Percentiles rank a stretch among this genome's conserved stretches.
Conservation (phyloP, 2,329 filamentous ascomycete species). For the Massarina eburnea region DNA sequence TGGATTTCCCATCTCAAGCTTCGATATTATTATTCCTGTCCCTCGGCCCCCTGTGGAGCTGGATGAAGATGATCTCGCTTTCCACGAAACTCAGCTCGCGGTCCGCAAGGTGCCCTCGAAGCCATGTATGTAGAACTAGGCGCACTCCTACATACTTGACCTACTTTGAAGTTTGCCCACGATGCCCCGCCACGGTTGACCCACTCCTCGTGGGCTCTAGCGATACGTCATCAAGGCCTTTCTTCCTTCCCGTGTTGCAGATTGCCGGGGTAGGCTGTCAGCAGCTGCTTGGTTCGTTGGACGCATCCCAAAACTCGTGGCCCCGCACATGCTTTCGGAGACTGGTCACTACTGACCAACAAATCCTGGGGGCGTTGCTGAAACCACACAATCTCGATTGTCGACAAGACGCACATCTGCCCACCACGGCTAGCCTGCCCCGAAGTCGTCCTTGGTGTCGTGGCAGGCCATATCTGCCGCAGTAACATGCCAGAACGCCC, state of each 20-base stretch:
- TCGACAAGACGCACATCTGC: conserved; percentile 16
- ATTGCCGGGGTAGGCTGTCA: conserved; percentile 37
- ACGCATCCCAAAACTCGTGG: conserved; percentile 15
- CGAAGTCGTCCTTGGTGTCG: no score
- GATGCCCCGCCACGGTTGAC: conserved; percentile 39
- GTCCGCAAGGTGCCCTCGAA: no score
- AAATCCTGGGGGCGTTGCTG: conserved; percentile 24
- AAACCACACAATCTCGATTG: conserved; percentile 31
- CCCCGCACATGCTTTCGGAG: conserved; percentile 9
- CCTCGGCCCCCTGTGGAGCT: no score
- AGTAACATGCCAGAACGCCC: conserved; percentile 4
- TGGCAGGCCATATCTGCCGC: background rate
- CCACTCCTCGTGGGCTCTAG: conserved; percentile 38
- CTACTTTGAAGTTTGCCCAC: conserved; percentile 10
- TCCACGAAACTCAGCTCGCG: no score
- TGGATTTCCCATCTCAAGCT: no score
- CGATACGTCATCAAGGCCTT: conserved; percentile 39
- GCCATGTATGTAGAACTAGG: no score
- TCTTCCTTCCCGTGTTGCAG: conserved; percentile 33
- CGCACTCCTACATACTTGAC: background rate
- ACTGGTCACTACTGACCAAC: conserved; percentile 15
- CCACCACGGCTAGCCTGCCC: conserved; percentile 8
- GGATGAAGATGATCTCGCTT: no score
- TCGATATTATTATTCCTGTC: no score
- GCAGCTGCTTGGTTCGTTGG: conserved; percentile 21